Evolutionary conservation across 352 stramenopile genomes (phyloP), one percentile per base, ranked within the genome.

Genomic region (Aphanomyces astaci): DNA sequence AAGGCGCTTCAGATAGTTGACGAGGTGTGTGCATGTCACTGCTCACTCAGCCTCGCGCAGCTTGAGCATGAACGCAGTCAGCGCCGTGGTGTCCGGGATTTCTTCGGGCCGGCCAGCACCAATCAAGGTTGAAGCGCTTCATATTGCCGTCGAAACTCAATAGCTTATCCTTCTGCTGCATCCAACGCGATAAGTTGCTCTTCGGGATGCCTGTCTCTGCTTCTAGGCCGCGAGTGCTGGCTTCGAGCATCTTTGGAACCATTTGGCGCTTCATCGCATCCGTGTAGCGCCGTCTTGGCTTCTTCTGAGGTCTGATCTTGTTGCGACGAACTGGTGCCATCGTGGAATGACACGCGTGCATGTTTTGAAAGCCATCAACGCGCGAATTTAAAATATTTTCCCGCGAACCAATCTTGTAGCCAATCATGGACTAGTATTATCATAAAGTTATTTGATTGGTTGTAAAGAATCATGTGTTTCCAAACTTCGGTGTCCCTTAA

Each of bases 281-380:
- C 9, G 9, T 27, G 45, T 53, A 53, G 36, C 22, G 45, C 9
- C 22, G 13, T 53, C 22, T n/a, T 10, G 45, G 19, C 22, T 53
- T 53, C 45, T 53, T 27, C 45, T 53, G 13, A 9, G 45, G 45
- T 9, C 7, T 53, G 45, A 53, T 53, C 9, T 43, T 43, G 36
- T 7, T 43, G 15, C 36, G 36, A 15, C 36, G 15, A 7, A 7
- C 15, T 43, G 36, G 36, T 7, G 36, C 7, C 36, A 43, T 43
- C 7, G 15, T 7, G 15, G 36, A 15, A 43, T 15, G 17, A 75
- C 75, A 31, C 75, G 76, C 81, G 66, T 9, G 9, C 9, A 53
- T 10, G 9, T n/a, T 53, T 7, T 27, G 22, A 53, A 25, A 19
- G 22, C 13, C 19, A 5, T 4, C 45, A 53, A n/a, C 13, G 13